Conservation (phyloP, 2,329 filamentous ascomycete genomes). For the Paecilomyces dactylethromorphus region DNA sequence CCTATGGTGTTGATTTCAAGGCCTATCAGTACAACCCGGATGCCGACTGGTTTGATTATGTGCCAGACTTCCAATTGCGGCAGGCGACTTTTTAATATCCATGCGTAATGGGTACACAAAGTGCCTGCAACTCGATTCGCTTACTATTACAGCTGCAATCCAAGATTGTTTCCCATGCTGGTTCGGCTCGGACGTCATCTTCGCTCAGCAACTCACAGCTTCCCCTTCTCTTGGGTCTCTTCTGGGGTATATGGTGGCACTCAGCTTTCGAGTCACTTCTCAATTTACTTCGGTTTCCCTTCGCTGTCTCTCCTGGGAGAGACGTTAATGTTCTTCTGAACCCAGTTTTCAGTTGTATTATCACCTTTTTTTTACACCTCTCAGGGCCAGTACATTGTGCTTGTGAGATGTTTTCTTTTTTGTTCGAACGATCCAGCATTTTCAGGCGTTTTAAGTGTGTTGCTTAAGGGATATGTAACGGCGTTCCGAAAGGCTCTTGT, state of each 20-base stretch:
- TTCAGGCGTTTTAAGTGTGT: background rate
- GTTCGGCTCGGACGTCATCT: background rate
- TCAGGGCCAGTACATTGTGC: background rate
- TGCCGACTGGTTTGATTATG: conserved; percentile 72
- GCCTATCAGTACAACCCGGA: conserved; percentile 83
- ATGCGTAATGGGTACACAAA: background rate
- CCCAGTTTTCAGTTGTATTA: background rate
- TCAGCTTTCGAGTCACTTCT: background rate
- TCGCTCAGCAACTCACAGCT: background rate
- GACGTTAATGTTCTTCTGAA: background rate
- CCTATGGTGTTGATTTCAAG: conserved; percentile 95
- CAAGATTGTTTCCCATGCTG: background rate
- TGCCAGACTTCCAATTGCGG: conserved; percentile 73
- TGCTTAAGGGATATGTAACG: background rate
- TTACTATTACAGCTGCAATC: background rate
- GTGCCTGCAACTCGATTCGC: no score
- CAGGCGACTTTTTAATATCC: conserved; percentile 22
- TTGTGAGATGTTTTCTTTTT: background rate
- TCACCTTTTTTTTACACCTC: background rate
- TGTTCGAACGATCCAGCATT: background rate
- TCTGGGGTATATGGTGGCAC: background rate
- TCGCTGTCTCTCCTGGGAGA: background rate
- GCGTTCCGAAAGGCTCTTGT: background rate
- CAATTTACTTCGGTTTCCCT: background rate
- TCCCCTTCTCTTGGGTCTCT: background rate